Evolutionary conservation across 1,284 basidiomycete species (phyloP), one percentile per base, ranked within the genome.

Genomic region (Tylopilus orsonianus): DNA sequence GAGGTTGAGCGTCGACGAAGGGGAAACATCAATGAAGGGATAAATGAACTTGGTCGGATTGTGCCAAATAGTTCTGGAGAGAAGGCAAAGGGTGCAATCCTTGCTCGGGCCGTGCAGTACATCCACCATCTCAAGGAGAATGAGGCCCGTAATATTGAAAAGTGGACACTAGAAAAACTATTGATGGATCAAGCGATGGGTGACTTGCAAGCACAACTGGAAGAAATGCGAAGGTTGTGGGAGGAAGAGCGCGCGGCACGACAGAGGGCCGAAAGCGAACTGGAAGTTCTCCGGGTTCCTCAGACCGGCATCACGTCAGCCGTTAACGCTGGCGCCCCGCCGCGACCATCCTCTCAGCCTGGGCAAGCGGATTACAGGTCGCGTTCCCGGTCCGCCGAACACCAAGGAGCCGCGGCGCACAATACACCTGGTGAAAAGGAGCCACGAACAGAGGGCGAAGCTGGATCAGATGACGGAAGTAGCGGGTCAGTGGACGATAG

Each of bases 21-120:
- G 48, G 90, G 93, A 16, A 94, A 93, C 60, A 97, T 98, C 73
- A 96, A 96, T 67, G 90, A 95, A 53, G 94, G 94, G 0, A 97
- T 98, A 72, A 93, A 89, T 65, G 89, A 93, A 64, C 83, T 98
- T 20, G 87, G 90, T 1, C 80, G 86, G 8, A 92, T 95, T 58
- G 87, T 97, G 2, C 94, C 94, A 7, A 88, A 85, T 55, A 88
- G 86, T 37, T 85, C 87, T 0, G 89, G 90, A 41, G 91, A 93
- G 67, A 93, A 94, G 60, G 85, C 86, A 46, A 95, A 95, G 64
- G 90, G 90, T 26, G 90, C 90, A 8, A 90, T 94, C 57, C 83
- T 95, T 29, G 77, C 81, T 5, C 87, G 88, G 20, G 90, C 91
- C 4, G 91, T 91, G 39, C 81, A 90, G 58, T 94, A 95, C 67